Percentiles rank a stretch among this genome's conserved stretches.
Evolutionary conservation across 1,284 basidiomycete species (phyloP).

Genomic region (Irpex sp.): DNA sequence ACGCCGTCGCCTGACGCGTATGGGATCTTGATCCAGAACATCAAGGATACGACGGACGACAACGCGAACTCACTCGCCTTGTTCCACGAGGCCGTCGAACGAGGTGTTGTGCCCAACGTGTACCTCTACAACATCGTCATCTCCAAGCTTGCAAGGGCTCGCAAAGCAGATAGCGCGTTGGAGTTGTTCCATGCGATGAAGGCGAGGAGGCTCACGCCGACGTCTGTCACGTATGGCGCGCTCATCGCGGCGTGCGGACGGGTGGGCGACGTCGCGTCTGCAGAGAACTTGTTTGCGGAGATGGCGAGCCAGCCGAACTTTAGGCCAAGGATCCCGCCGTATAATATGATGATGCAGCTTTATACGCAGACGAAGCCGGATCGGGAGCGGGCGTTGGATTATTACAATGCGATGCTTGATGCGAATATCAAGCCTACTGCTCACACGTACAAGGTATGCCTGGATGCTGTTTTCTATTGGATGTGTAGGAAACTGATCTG

Average conservation of each 20-base stretch:
- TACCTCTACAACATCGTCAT: conserved; percentile 97
- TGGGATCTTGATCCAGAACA: conserved; percentile 81
- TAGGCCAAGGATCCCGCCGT: conserved; percentile 88
- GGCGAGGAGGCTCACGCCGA: conserved; percentile 60
- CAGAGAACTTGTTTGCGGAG: conserved; percentile 82
- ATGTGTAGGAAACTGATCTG: too few relatives aligned
- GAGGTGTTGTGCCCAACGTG: conserved; percentile 73
- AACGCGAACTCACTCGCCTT: conserved; percentile 81
- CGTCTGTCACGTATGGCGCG: conserved; percentile 93
- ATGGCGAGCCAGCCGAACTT: conserved; percentile 79
- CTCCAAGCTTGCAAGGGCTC: conserved; percentile 88
- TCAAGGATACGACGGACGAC: conserved; percentile 93
- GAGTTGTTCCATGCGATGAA: conserved; percentile 87
- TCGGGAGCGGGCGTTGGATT: conserved; percentile 73
- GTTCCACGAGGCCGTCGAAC: conserved; percentile 75
- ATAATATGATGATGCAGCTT: conserved; percentile 99
- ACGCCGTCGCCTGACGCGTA: conserved; percentile 87
- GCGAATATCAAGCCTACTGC: conserved; percentile 73
- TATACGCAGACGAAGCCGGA: conserved; percentile 90
- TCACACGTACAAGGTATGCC: conserved; percentile 88
- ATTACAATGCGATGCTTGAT: conserved; percentile 67
- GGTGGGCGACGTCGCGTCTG: conserved; percentile 85
- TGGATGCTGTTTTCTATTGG: too few relatives aligned
- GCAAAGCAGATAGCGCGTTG: conserved; percentile 86
- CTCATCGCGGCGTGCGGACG: conserved; percentile 93